Evolutionary conservation across 129 eudicot species (phyloP).

Genomic region (Arctium minus): DNA sequence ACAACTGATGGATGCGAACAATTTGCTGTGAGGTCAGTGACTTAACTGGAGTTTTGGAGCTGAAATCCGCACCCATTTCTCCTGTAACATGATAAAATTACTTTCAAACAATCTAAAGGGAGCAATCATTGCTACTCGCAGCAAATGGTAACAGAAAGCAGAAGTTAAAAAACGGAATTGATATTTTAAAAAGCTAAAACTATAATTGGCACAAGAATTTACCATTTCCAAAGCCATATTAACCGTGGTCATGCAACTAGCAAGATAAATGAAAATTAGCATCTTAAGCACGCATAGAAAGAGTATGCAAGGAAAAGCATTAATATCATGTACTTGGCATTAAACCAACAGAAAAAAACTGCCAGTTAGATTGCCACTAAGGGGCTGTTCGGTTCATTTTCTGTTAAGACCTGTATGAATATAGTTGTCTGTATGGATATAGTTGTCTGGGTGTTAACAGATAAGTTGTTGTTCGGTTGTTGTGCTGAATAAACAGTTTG

Average conservation of each 20-base stretch:
- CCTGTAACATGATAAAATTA: slow-evolving; percentile 49
- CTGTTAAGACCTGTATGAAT: no score
- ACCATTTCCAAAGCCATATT: background rate
- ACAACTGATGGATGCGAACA: slow-evolving; percentile 98
- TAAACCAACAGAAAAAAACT: background rate
- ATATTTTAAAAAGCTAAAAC: background rate
- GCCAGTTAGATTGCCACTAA: background rate
- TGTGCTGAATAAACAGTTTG: no score
- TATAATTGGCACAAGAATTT: background rate
- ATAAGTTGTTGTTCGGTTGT: no score
- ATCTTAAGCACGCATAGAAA: background rate
- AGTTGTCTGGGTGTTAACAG: no score
- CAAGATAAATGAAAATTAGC: background rate
- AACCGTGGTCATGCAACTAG: background rate
- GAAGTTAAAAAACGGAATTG: background rate
- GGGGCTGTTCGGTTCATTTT: no score
- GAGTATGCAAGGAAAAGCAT: background rate
- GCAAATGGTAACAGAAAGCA: background rate
- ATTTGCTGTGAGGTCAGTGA: slow-evolving; percentile 89
- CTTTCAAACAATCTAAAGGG: background rate
- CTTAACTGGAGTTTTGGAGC: slow-evolving; percentile 77
- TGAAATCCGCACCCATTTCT: slow-evolving; percentile 96
- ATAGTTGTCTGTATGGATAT: no score
- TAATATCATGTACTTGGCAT: background rate
- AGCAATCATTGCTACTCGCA: background rate